Base-by-base conservation (phyloP, 2,329 filamentous ascomycete genomes). In the Cercospora canescens region DNA sequence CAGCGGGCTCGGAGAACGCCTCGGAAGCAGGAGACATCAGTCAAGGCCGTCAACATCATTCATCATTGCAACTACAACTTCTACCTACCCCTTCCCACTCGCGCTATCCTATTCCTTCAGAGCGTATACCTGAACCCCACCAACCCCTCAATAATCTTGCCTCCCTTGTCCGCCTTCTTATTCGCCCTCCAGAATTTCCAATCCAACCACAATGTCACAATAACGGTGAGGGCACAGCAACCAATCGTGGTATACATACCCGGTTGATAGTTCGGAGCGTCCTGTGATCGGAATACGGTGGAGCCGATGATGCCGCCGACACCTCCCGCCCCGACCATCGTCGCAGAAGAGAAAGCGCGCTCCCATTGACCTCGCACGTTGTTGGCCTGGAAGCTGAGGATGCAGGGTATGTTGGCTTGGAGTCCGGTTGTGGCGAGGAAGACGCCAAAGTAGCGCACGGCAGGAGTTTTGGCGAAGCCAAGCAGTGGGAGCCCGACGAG, bases 351-450 rank as follows among this genome's bases (percentile, higher is more conserved):
- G 71, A 95, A 89, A 0, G 92, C 92, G 56, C 93, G 87, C 81
- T 94, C 96, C 91, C 92, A 96, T 80, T 95, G 92, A 0, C 92
- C 92, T 61, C 91, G 88, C 74, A 96, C 90, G 79, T 96, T 96
- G 80, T 94, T 95, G 48, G 91, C 91, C 80, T 94, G 92, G 80
- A 92, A 95, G 0, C 91, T 86, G 81, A 96, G 87, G 54, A 87
- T 83, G 1, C 88, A 84, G 0, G 93, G 92, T 4, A 94, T 83
- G 76, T 95, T 74, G 70, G 89, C 71, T 56, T 77, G 77, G 65
- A 67, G 71, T 35, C 70, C 72, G 2, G 74, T 74, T 4, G 75
- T 77, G 34, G 76, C 76, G 52, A 78, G 71, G 73, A 78, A 78
- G 63, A 76, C 76, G n/a, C 76, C 76, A 56, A 76, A 74, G 69